A percentile compares a stretch with the other conserved stretches of the same genome.
Evolutionary conservation across 495 filamentous ascomycete genomes (phyloP).

Genomic region (Trichoderma asperelloides): DNA sequence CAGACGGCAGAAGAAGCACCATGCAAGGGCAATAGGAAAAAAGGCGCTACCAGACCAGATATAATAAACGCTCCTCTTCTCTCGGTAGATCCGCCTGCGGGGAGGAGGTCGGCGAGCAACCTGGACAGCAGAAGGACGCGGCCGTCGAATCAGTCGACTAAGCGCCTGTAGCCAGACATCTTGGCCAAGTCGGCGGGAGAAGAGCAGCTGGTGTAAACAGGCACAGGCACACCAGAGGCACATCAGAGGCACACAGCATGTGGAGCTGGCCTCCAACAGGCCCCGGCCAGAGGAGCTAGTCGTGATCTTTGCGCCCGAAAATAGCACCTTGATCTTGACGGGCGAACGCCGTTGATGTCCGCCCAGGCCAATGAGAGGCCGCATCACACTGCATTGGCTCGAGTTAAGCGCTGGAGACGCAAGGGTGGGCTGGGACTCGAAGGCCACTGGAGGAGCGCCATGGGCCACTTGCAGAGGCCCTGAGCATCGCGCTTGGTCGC

Average conservation of each 20-base stretch:
- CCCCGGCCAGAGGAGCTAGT: not conserved
- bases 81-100: not conserved
- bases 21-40: not conserved
- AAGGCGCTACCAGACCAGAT: not conserved
- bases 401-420: slow-evolving; percentile 8
- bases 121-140: not conserved
- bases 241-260: not conserved
- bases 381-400: slow-evolving; percentile 10
- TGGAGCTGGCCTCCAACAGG: not conserved
- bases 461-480: not conserved
- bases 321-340: slow-evolving; percentile 2
- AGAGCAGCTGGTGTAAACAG: not conserved
- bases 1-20: not conserved
- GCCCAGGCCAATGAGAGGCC: slow-evolving; percentile 2
- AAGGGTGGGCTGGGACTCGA: not conserved
- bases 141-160: slow-evolving; percentile 2
- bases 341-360: not conserved
- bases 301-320: not conserved
- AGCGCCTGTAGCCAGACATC: not conserved
- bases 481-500: slow-evolving; percentile 3
- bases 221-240: not conserved
- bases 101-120: not conserved
- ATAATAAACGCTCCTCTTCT: not conserved
- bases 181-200: not conserved
- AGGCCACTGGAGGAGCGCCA: not conserved